Evolutionary conservation across 495 filamentous ascomycete species (phyloP), one percentile per base, ranked within the genome.

Genomic region (Xylaria venustula): DNA sequence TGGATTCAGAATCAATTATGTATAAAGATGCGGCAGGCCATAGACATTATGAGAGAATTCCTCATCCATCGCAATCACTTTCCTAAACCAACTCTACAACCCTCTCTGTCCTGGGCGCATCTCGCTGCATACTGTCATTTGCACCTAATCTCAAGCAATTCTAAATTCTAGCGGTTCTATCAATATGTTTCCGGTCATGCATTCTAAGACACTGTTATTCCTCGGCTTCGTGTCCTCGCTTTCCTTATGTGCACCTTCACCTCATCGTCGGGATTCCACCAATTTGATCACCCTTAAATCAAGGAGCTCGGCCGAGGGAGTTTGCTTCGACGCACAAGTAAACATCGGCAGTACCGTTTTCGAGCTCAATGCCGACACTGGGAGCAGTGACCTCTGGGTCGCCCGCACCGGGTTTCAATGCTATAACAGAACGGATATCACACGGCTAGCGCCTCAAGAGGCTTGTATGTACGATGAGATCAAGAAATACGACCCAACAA

Each of bases 331-430:
- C 25, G 59, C 28, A 5, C 54, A 64, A 32, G 63, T 77, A 4
- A 57, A 61, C 2, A 58, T 83, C 40, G 77, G 72, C 5, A 60
- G 47, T 14, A 49, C 72, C 53, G 71, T 67, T 3, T 83, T 83
- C 62, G 53, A 72, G 22, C 58, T 80, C 8, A 71, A 82, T 7
- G 73, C 86, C 52, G 85, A 86, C 62, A 86, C 83, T 22, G 83
- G 85, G 11, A 82, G 78, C 67, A 78, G 73, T 54, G 85, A 88
- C 62, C 81, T 80, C 23, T 87, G 83, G 75, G 65, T 86, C 12
- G 71, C 76, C 12, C 55, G 71, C 19, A 60, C 58, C 1, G 68
- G 71, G 26, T 86, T 77, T 51, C 51, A 63, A 12, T 88, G 84
- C 67, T 58, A 77, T 19, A 68, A 73, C 55, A 11, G 44, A 2